Percentiles rank a stretch among this genome's conserved stretches.
Evolutionary conservation across 441 rosid species (phyloP).

Genomic region (Capsella rubella): DNA sequence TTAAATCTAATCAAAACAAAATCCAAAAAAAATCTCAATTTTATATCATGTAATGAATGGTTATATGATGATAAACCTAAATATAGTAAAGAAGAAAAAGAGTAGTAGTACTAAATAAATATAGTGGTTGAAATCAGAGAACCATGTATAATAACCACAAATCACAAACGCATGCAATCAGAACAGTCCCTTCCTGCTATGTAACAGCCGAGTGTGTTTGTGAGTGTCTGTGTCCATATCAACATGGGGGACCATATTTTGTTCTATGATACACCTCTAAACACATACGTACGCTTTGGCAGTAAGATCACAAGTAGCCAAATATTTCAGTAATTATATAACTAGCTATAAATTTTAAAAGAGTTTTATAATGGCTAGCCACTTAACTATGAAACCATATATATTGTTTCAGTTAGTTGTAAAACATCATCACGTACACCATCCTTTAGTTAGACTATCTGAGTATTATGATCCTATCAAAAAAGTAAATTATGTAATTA

Average conservation of each 20-base stretch:
- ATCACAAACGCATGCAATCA: slow-evolving; percentile 36
- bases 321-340: too few species aligned
- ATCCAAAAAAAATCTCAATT: slow-evolving; percentile 8
- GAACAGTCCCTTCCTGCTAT: slow-evolving; percentile 26
- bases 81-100: neutral
- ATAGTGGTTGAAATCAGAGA: slow-evolving; percentile 20
- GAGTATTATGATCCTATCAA: neutral
- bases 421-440: neutral
- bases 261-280: slow-evolving; percentile 20
- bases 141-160: slow-evolving; percentile 7
- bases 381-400: too few species aligned
- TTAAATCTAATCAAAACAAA: slow-evolving; percentile 27
- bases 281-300: neutral
- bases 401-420: too few species aligned
- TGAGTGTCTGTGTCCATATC: slow-evolving; percentile 28
- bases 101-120: neutral
- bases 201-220: neutral
- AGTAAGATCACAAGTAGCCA: neutral
- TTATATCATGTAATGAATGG: slow-evolving; percentile 23
- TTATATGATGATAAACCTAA: slow-evolving; percentile 22
- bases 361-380: too few species aligned
- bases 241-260: slow-evolving; percentile 35
- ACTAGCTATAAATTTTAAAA: too few species aligned
- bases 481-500: too few species aligned
- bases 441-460: neutral